Percentiles rank a stretch among this genome's conserved stretches.
These are phyloP conservation scores for Pythium coloratum DNA, from an alignment of 352 stramenopile genomes.

Conservation along the genomic window DNA sequence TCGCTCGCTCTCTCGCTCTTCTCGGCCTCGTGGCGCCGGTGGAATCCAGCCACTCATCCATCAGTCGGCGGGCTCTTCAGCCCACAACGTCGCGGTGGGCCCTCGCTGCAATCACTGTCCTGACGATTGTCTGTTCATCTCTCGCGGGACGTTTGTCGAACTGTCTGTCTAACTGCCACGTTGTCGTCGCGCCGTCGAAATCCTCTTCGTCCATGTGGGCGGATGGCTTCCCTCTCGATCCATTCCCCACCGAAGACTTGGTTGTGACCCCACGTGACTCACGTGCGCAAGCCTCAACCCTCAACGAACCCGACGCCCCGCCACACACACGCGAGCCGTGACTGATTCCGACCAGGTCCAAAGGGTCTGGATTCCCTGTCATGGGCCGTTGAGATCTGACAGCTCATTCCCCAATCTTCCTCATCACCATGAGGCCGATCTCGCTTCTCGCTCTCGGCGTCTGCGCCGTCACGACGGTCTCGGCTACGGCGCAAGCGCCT, in stretches of 20 bases:
- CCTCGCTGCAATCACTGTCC: neutral
- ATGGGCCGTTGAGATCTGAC: neutral
- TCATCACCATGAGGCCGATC: conserved; percentile 8
- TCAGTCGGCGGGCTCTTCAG: no score
- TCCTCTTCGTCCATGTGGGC: neutral
- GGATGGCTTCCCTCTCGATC: neutral
- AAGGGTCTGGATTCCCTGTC: neutral
- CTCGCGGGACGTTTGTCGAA: neutral
- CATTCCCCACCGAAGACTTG: neutral
- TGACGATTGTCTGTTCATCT: neutral
- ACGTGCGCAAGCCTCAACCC: neutral
- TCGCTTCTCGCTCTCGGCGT: conserved; percentile 1
- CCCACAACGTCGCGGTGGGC: no score
- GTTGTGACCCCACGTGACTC: neutral
- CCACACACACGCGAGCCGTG: neutral
- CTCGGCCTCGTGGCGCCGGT: no score
- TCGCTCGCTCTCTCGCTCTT: neutral
- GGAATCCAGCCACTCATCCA: no score
- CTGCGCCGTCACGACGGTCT: neutral
- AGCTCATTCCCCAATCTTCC: conserved; percentile 13
- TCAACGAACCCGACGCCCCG: neutral
- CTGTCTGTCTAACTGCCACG: neutral
- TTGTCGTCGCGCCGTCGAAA: neutral
- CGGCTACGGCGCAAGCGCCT: neutral
- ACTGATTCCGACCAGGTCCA: neutral